A percentile compares a stretch with the other conserved stretches of the same genome.
phyloP scores from a whole-genome alignment of 495 filamentous ascomycete genomes.

The Trichoderma reesei region DNA sequence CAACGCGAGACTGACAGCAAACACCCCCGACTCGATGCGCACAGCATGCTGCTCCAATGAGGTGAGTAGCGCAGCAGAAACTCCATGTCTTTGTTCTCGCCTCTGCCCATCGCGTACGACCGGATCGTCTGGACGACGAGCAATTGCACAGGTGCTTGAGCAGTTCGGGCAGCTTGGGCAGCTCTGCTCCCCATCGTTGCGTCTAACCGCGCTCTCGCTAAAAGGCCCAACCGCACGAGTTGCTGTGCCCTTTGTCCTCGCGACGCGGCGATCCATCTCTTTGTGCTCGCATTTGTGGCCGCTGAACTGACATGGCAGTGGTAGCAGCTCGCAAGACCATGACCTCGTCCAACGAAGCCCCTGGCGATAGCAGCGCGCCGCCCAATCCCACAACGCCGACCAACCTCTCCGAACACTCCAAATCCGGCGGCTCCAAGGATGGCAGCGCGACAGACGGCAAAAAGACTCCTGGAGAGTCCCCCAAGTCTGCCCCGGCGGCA shows the following conservation, averaged over 20 bases:
- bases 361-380: constrained; percentile 6
- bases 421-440: not conserved
- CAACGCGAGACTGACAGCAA: not conserved
- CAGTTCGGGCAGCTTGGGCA: not conserved
- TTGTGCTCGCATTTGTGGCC: not conserved
- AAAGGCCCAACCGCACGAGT: not conserved
- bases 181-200: not conserved
- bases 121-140: not conserved
- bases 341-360: not conserved
- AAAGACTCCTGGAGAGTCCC: constrained; percentile 18
- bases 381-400: not conserved
- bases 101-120: not conserved
- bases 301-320: not conserved
- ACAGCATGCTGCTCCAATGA: constrained; percentile 9
- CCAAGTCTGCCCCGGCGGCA: constrained; percentile 33
- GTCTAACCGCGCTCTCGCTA: not conserved
- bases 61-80: not conserved
- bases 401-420: not conserved
- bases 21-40: not conserved
- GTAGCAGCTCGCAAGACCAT: not conserved
- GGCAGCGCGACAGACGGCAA: not conserved
- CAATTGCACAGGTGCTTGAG: not conserved
- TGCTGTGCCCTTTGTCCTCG: not conserved
- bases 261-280: not conserved
- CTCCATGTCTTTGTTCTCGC: not conserved